Conservation (phyloP, 805 yeast genomes). For the Candida caryicola region DNA sequence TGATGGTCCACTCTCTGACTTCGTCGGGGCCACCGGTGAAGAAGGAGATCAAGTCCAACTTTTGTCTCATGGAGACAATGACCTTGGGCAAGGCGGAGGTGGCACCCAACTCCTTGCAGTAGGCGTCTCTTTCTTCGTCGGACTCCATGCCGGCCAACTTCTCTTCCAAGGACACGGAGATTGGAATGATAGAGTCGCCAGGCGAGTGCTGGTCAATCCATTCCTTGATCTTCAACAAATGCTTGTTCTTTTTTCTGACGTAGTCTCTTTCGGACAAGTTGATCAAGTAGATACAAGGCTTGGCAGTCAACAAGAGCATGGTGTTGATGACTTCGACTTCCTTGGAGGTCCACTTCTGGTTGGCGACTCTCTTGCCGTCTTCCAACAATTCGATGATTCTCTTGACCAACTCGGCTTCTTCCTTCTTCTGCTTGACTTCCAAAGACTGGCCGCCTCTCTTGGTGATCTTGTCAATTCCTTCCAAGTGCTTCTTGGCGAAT, state of each 20-base stretch:
- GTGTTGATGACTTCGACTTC: slow-evolving; percentile 89
- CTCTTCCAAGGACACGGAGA: slow-evolving; percentile 90
- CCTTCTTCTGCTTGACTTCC: slow-evolving; percentile 86
- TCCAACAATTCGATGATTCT: slow-evolving; percentile 74
- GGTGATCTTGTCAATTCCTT: slow-evolving; percentile 72
- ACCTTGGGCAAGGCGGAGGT: slow-evolving; percentile 82
- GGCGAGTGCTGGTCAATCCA: slow-evolving; percentile 91
- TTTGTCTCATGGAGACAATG: slow-evolving; percentile 80
- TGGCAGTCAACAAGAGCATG: slow-evolving; percentile 87
- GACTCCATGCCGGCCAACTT: slow-evolving; percentile 83
- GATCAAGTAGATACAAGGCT: slow-evolving; percentile 89
- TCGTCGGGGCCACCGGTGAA: slow-evolving; percentile 96
- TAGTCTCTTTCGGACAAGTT: slow-evolving; percentile 89
- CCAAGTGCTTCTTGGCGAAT: slow-evolving; percentile 80
- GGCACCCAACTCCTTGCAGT: slow-evolving; percentile 71
- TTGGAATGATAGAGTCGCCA: slow-evolving; percentile 83
- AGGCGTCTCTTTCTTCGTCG: slow-evolving; percentile 76
- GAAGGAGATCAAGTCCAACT: slow-evolving; percentile 83
- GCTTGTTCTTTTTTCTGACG: slow-evolving; percentile 85
- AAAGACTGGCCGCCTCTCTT: slow-evolving; percentile 86
- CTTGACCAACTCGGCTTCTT: slow-evolving; percentile 73
- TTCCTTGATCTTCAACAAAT: slow-evolving; percentile 72
- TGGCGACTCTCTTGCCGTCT: slow-evolving; percentile 84
- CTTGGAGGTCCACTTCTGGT: slow-evolving; percentile 81
- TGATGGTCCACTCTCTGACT: slow-evolving; percentile 97